These are phyloP conservation scores for Cicer yamashitae DNA, from an alignment of 306 rosid species.

Conservation along the genomic window DNA sequence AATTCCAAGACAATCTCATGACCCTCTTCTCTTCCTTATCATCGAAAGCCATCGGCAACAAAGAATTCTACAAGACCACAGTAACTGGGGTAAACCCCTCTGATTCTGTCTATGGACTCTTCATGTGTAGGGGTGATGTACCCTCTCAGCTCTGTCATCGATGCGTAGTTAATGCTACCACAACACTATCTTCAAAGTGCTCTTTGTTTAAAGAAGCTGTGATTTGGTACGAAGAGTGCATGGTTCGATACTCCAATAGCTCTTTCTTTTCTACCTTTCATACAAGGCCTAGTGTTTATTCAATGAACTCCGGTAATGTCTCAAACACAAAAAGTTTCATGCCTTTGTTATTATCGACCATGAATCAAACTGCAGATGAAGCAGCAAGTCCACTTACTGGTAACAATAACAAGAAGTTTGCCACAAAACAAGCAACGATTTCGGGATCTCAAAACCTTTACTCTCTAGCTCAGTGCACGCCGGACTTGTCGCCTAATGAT, in stretches of 20 bases:
- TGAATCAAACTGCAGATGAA: not conserved
- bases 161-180: not conserved
- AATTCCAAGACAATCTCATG: not conserved
- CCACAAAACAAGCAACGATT: not conserved
- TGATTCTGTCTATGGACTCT: not conserved
- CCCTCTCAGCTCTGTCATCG: not conserved
- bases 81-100: not conserved
- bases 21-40: not conserved
- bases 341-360: not conserved
- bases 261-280: not conserved
- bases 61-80: not conserved
- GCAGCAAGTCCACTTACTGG: not conserved
- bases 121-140: not conserved
- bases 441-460: not conserved
- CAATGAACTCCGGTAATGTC: not conserved
- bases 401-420: not conserved
- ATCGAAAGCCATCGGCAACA: not conserved
- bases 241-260: not conserved
- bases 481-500: not conserved
- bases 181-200: not conserved
- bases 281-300: fast-evolving
- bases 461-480: constrained; percentile 20
- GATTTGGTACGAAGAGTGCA: not conserved
- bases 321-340: not conserved
- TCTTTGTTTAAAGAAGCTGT: not conserved